Percentiles rank a stretch among this genome's conserved stretches.
Evolutionary conservation across 495 filamentous ascomycete species (phyloP).

Genomic region (Neurospora sublineolata): DNA sequence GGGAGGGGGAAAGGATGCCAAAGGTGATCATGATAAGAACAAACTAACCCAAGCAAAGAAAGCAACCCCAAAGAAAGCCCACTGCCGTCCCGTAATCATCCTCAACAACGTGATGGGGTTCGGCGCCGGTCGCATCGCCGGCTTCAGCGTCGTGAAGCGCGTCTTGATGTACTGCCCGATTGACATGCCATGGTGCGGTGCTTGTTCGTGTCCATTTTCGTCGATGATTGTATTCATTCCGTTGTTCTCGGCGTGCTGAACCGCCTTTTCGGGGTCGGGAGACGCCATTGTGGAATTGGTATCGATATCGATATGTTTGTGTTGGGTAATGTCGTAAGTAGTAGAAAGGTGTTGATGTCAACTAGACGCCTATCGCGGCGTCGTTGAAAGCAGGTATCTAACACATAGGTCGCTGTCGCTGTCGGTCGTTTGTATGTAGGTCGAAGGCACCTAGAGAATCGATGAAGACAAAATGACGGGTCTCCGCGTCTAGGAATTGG

Average conservation of each 20-base stretch:
- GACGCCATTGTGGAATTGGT: not conserved
- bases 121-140: slow-evolving; percentile 63
- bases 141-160: slow-evolving; percentile 60
- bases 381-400: not conserved
- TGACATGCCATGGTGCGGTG: slow-evolving; percentile 41
- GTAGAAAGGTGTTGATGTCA: not conserved
- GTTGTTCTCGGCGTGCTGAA: not conserved
- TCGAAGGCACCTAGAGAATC: not conserved
- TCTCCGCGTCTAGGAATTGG: not conserved
- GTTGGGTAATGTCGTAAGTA: not conserved
- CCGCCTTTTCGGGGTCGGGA: slow-evolving; percentile 6
- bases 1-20: not conserved
- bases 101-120: slow-evolving; percentile 64
- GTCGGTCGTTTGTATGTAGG: not conserved
- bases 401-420: not conserved
- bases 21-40: not conserved
- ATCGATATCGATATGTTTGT: not conserved
- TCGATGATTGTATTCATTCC: not conserved
- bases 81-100: slow-evolving; percentile 64
- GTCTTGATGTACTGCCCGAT: slow-evolving; percentile 52
- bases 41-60: slow-evolving; percentile 54
- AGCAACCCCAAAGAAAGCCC: slow-evolving; percentile 71
- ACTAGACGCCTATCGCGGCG: not conserved
- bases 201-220: slow-evolving; percentile 7
- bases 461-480: not conserved